Evolutionary conservation across 108 stramenopile species (phyloP).

Genomic region (Nitzschia putrida): DNA sequence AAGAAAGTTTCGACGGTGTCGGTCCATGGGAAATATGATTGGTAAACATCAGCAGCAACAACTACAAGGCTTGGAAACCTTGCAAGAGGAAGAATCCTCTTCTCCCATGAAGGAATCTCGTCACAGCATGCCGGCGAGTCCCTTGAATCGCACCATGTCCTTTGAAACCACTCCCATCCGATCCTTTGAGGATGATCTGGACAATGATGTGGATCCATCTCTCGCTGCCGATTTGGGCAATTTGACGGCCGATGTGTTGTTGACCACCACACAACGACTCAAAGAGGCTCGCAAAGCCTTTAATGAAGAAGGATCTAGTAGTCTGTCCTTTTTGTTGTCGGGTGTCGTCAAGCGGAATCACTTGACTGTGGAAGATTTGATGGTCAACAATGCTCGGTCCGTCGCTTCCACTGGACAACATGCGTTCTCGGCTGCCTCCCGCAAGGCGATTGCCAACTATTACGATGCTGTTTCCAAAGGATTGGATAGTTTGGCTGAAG

Average conservation of each 20-base stretch:
- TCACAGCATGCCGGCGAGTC: no score
- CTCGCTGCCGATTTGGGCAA: slow-evolving; percentile 57
- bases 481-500: slow-evolving; percentile 66
- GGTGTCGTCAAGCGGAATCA: slow-evolving; percentile 91
- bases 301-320: slow-evolving; percentile 17
- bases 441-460: slow-evolving; percentile 65
- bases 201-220: slow-evolving; percentile 35
- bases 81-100: no score
- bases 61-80: no score
- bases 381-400: slow-evolving; percentile 68
- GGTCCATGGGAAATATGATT: slow-evolving; percentile 10
- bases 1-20: background rate
- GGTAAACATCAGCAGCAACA: background rate
- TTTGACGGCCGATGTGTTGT: slow-evolving; percentile 60
- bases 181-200: no score
- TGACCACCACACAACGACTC: slow-evolving; percentile 62
- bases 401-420: slow-evolving; percentile 75
- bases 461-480: slow-evolving; percentile 75
- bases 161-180: no score
- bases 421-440: slow-evolving; percentile 55
- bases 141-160: no score
- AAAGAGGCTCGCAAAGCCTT: slow-evolving; percentile 66
- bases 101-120: no score
- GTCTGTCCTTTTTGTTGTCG: slow-evolving; percentile 69
- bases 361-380: slow-evolving; percentile 78